Base-by-base conservation (phyloP, 1,284 basidiomycete species). In the Porodaedalea pini region DNA sequence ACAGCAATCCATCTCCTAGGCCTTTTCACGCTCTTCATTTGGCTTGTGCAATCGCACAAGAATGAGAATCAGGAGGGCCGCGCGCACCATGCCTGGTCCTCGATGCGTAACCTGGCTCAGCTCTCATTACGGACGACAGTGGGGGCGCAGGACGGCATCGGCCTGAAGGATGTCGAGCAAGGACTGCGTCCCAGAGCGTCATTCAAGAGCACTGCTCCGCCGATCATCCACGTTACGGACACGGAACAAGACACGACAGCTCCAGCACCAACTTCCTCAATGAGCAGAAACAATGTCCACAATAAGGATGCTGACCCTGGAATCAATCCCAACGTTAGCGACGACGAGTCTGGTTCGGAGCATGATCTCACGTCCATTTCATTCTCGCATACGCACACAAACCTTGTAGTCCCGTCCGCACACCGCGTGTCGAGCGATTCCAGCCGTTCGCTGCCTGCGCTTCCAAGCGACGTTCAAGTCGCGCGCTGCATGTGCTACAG, bases 401-500 rank as follows among this genome's bases (percentile, higher is more conserved):
- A 50, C 39, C 54, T 56, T 13, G 19, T 21, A 10, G 47, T 56
- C 15, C 54, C 54, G 5, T 25, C 47, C 11, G 54, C 48, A 19
- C 54, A 31, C 8, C 57, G 51, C 4, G 29, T 54, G 15, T 53
- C 57, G 31, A 58, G 57, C 32, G 57, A 58, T 10, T 52, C 51
- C 2, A 54, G 57, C 17, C 51, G 51, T 6, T 58, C 57, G 6
- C 45, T 58, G 19, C 57, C 57, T 40, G 31, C 51, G 4, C 43
- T 58, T 5, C 57, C 57, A 4, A 23, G 15, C 27, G 57, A 58
- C 15, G 57, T 54, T 7, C 57, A 53, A 15, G 27, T 58, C 6
- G 52, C 39, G 4, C 27, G 57, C 2, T 37, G 57, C 39, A 53
- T 58, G 57, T 36, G 25, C 3, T 58, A 58, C 40, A 58, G 57